Evolutionary conservation across 257 asterid genomes (phyloP), one percentile per base, ranked within the genome.

Genomic region (Scutellaria barbata): DNA sequence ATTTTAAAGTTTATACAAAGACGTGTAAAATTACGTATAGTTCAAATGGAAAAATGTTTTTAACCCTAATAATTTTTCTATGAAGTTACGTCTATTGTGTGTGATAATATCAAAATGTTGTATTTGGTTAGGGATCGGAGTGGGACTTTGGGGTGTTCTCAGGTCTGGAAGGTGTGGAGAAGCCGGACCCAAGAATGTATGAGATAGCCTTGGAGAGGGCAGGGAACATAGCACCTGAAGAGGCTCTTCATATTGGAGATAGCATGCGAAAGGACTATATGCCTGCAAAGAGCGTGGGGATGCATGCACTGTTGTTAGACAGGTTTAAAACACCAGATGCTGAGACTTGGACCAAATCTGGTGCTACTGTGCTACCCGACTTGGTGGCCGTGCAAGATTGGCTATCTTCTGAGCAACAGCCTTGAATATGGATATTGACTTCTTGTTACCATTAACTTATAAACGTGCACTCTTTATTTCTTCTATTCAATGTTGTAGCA

Each of bases 111-210:
- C 30, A 16, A 20, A 37, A 62, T 30, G 14, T 69, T 45, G 53
- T 74, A 51, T 13, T 51, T 72, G 58, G 71, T 37, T 84, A 94
- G 97, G 99, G 99, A 68, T 88, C 95, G 1, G 98, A 89, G 83
- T 95, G 98, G 98, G 99, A 95, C 77, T 92, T 92, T 67, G 98
- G 98, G 14, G 94, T 92, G 61, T 95, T 95, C 86, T 95, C 99
- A 0, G 97, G 99, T 52, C 87, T 95, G 3, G 99, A 84, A 79
- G 99, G 99, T 11, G 81, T 89, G 35, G 98, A 95, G 81, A 95
- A 95, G 78, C 99, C 98, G 0, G 89, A 95, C 78, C 95, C 89
- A 33, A 88, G 81, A 75, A 67, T 95, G 59, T 95, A 84, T 37
- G 60, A 84, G 87, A 78, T 92, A 78, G 99, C 99, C 16, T 81